A percentile compares a stretch with the other conserved stretches of the same genome.
These are phyloP conservation scores for Pichia kudriavzevii DNA, from an alignment of 1,139 yeast species.

Conservation along the genomic window DNA sequence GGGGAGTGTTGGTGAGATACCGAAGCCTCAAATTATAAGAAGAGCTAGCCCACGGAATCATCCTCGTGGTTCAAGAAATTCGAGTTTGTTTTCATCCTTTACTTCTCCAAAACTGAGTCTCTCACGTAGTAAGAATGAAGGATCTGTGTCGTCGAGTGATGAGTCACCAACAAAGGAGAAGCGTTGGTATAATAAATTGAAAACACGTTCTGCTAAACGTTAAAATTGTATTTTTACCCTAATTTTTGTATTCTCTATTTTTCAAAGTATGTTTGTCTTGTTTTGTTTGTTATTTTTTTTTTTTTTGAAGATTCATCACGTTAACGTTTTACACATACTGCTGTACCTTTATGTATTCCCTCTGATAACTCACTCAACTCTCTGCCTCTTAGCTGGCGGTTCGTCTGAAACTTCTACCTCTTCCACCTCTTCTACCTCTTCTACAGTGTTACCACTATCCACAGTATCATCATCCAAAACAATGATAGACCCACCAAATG, in stretches of 20 bases:
- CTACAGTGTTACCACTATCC: conserved; percentile 10
- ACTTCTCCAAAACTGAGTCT: no score
- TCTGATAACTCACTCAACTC: background rate
- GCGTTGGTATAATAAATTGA: conserved; percentile 30
- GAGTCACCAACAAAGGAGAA: conserved; percentile 15
- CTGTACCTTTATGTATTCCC: no score
- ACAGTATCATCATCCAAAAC: conserved; percentile 11
- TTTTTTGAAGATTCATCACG: conserved; percentile 5
- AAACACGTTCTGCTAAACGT: conserved; percentile 27
- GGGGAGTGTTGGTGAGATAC: no score
- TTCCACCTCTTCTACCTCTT: conserved; percentile 2
- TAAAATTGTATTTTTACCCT: conserved; percentile 15
- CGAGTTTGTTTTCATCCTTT: no score
- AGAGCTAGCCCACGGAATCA: no score
- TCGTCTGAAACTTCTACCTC: conserved; percentile 6
- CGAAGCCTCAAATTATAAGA: no score
- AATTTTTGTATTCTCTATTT: conserved; percentile 4
- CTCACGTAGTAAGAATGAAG: background rate
- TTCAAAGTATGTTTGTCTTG: conserved; percentile 2
- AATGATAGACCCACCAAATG: background rate
- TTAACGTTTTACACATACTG: no score
- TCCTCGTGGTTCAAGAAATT: no score
- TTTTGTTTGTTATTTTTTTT: conserved; percentile 4
- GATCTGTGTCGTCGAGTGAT: background rate
- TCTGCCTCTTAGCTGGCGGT: conserved; percentile 6